A percentile compares a stretch with the other conserved stretches of the same genome.
Conservation (phyloP, 1,139 yeast genomes). For the Saccharomyces hybrid region DNA sequence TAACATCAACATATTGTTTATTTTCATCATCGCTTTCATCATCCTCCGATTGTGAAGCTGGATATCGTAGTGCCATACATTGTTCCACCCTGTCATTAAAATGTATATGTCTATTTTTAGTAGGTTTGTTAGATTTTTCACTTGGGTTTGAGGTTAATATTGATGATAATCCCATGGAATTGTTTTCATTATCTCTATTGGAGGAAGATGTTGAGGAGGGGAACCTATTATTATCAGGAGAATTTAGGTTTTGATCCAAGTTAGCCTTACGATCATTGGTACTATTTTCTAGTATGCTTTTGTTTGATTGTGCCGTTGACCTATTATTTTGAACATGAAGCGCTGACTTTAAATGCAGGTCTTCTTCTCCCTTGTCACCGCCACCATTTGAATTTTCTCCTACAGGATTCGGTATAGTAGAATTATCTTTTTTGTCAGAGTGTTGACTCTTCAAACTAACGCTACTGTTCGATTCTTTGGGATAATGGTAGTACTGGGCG, state of each 20-base stretch:
- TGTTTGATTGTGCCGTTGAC: background rate
- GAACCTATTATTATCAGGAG: background rate
- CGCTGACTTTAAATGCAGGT: background rate
- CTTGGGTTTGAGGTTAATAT: constrained; percentile 12
- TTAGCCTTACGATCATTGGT: background rate
- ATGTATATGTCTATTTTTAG: constrained; percentile 55
- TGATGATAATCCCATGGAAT: constrained; percentile 6
- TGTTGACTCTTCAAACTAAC: background rate
- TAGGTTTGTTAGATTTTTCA: constrained; percentile 25
- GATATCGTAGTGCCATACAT: constrained; percentile 62
- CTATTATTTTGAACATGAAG: background rate
- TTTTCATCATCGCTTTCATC: constrained; percentile 17
- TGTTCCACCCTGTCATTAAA: constrained; percentile 91
- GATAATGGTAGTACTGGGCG: constrained; percentile 39
- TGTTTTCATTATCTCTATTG: background rate
- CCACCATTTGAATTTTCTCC: background rate
- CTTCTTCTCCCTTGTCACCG: background rate
- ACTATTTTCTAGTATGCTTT: background rate
- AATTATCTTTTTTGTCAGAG: background rate
- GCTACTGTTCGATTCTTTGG: background rate
- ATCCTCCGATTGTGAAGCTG: constrained; percentile 25
- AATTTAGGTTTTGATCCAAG: background rate
- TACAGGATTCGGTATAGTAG: background rate
- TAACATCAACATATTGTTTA: constrained; percentile 19
- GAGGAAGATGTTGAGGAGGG: background rate